A percentile compares a stretch with the other conserved stretches of the same genome.
Evolutionary conservation across 1,284 basidiomycete species (phyloP).

Genomic region (Ustilago bromivora): DNA sequence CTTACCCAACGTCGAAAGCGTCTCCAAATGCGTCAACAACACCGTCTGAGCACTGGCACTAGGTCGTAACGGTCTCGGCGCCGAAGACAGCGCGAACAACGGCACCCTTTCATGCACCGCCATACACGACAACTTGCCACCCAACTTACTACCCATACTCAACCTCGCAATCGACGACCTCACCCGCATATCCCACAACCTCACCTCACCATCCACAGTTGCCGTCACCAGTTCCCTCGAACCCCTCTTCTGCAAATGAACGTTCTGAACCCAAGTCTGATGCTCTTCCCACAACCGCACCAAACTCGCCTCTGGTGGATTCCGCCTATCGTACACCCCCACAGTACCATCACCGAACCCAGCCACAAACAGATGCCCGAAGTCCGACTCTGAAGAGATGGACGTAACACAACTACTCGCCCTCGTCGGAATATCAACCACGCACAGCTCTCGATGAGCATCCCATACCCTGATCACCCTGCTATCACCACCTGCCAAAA

Average conservation of each 20-base stretch:
- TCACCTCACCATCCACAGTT: slow-evolving; percentile 89
- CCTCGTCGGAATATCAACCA: slow-evolving; percentile 86
- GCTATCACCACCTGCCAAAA: slow-evolving; percentile 91
- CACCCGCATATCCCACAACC: slow-evolving; percentile 89
- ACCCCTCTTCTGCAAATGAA: slow-evolving; percentile 83
- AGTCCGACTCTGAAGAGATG: slow-evolving; percentile 82
- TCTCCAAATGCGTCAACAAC: slow-evolving; percentile 52
- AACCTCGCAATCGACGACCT: slow-evolving; percentile 79
- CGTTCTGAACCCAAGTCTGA: slow-evolving; percentile 89
- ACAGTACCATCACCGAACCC: slow-evolving; percentile 94
- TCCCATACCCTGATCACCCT: slow-evolving; percentile 93
- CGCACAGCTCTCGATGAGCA: slow-evolving; percentile 86
- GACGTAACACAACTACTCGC: slow-evolving; percentile 90
- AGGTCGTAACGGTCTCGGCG: slow-evolving; percentile 41
- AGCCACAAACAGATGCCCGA: slow-evolving; percentile 84
- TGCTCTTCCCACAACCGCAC: slow-evolving; percentile 83
- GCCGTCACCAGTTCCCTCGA: slow-evolving; percentile 87
- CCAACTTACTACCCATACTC: slow-evolving; percentile 72
- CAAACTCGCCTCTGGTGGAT: slow-evolving; percentile 85
- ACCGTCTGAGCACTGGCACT: slow-evolving; percentile 44
- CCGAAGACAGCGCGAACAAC: slow-evolving; percentile 78
- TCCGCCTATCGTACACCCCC: slow-evolving; percentile 89
- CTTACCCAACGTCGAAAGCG: slow-evolving; percentile 34
- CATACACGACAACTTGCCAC: slow-evolving; percentile 77
- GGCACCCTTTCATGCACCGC: slow-evolving; percentile 87